Conservation (phyloP, 805 yeast genomes). For the Yarrowia osloensis region DNA sequence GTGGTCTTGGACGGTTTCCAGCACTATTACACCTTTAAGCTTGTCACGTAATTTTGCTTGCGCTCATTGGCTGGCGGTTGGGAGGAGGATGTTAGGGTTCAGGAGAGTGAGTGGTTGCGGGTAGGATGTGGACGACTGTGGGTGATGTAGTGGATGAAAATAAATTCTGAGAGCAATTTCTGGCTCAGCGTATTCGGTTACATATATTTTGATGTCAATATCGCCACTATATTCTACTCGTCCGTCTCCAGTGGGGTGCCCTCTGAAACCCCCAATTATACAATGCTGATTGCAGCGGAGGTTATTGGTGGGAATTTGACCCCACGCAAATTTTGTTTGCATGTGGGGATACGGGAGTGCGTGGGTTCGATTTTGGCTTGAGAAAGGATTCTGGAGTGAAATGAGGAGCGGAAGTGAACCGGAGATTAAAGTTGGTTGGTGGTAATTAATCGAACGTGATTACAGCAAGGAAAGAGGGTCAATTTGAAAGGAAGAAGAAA, state of each 20-base stretch:
- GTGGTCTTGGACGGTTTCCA: neutral
- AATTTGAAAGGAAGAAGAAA: no score
- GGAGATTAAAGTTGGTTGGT: no score
- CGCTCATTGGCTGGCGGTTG: slow-evolving; percentile 23
- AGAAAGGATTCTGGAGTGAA: neutral
- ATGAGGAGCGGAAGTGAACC: no score
- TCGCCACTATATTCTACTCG: no score
- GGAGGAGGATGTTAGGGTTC: slow-evolving; percentile 8
- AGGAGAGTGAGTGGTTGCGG: neutral
- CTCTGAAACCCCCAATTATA: neutral
- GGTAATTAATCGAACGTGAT: no score
- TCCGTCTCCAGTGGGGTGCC: neutral
- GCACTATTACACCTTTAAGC: neutral
- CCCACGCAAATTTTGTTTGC: slow-evolving; percentile 1
- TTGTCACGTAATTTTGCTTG: slow-evolving; percentile 30
- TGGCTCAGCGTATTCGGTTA: neutral
- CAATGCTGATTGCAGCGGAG: neutral
- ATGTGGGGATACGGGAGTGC: neutral
- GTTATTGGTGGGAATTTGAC: neutral
- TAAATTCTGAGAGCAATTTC: neutral
- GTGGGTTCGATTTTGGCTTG: neutral
- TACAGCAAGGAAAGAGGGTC: no score
- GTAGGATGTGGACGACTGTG: neutral
- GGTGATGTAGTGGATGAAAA: neutral
- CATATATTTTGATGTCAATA: neutral